Percentiles rank a stretch among this genome's conserved stretches.
These are phyloP conservation scores for Parastagonospora avenae DNA, from an alignment of 2,329 filamentous ascomycete species.

Conservation along the genomic window DNA sequence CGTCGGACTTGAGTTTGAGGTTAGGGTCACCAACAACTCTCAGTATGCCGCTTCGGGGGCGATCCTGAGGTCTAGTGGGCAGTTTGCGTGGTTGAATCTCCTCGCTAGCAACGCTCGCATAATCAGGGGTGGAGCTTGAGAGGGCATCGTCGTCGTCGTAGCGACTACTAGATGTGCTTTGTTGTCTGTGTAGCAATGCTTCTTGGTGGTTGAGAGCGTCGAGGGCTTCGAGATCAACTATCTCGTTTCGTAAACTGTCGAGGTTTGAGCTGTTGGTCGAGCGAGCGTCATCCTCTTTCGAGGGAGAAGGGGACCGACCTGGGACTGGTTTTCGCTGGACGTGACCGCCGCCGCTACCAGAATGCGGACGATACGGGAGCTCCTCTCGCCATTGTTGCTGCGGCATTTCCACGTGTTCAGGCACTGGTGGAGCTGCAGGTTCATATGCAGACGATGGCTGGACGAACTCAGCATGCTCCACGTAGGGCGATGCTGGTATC, in stretches of 20 bases:
- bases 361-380: constrained; percentile 29
- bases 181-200: constrained; percentile 33
- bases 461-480: constrained; percentile 46
- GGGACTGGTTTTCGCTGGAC: constrained; percentile 49
- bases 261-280: constrained; percentile 51
- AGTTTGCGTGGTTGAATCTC: constrained; percentile 46
- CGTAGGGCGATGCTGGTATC: constrained; percentile 53
- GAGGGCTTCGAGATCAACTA: constrained; percentile 54
- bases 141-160: constrained; percentile 68
- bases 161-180: constrained; percentile 55
- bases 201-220: constrained; percentile 36
- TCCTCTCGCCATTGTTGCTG: constrained; percentile 28
- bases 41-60: constrained; percentile 77
- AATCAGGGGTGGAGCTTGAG: constrained; percentile 73
- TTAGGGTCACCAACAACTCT: constrained; percentile 71
- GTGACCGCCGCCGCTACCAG: constrained; percentile 29
- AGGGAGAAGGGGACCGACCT: constrained; percentile 48
- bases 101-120: constrained; percentile 67
- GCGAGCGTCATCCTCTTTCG: constrained; percentile 40
- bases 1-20: constrained; percentile 47
- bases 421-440: constrained; percentile 42
- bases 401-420: constrained; percentile 41
- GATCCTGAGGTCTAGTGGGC: constrained; percentile 63
- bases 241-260: constrained; percentile 49
- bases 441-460: constrained; percentile 37